These are phyloP conservation scores for Musa schizocarpa DNA, from an alignment of 176 grass and related monocot species.

Conservation along the genomic window DNA sequence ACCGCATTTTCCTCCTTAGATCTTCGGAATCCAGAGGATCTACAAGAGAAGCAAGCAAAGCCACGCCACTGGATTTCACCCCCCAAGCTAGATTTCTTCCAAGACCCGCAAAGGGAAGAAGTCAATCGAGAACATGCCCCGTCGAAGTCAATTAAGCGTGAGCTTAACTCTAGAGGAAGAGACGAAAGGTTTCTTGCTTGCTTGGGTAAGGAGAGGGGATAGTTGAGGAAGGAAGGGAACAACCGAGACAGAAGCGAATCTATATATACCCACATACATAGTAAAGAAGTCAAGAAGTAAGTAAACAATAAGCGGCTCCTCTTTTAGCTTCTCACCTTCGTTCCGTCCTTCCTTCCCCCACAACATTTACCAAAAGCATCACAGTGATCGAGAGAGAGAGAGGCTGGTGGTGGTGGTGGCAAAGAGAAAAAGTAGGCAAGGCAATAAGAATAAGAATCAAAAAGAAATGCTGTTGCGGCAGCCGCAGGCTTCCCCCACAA, in stretches of 20 bases:
- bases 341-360: background rate
- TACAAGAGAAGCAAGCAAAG: background rate
- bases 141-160: background rate
- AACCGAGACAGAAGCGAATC: background rate
- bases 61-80: background rate
- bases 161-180: background rate
- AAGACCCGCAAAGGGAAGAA: background rate
- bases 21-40: constrained; percentile 4
- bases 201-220: background rate
- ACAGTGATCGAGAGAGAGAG: background rate
- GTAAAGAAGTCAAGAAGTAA: background rate
- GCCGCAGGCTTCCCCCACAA: background rate
- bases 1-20: background rate
- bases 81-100: background rate
- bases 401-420: background rate
- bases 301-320: background rate
- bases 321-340: background rate
- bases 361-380: background rate
- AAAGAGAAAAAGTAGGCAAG: background rate
- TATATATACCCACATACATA: background rate
- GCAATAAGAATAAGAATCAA: background rate
- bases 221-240: background rate
- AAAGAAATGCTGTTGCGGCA: background rate
- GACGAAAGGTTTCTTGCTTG: background rate
- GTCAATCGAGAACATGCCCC: background rate